Base-by-base conservation (phyloP, 257 asterid genomes). In the Solanum clarkiae region DNA sequence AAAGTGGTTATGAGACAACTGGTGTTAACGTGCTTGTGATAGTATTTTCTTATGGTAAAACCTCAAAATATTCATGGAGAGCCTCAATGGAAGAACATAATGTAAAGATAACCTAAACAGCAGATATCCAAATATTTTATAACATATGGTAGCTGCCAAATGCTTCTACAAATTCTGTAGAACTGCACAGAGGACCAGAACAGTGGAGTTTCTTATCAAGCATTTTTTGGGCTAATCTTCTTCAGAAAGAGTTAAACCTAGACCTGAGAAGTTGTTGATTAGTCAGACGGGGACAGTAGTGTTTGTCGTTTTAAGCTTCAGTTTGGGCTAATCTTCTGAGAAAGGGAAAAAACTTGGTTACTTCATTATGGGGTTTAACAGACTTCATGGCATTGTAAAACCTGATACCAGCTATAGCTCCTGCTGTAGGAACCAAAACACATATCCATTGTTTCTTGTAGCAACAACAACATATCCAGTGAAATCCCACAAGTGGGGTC, bases 391-490 rank as follows among this genome's bases (percentile, higher is more conserved):
- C 62, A 13, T 86, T 87, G 75, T 87, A 87, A 71, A 83, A 85
- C 90, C 91, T 87, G 12, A 85, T 88, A 36, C 91, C 91, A 7
- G 90, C 79, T 68, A 86, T 22, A 42, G 91, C 91, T 54, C 91
- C 91, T 59, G 69, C 80, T 71, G 42, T 74, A 26, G 91, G 91
- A 44, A 87, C 87, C 80, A 89, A n/a, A 4, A 89, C 26, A 63
- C 85, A 87, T 75, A 87, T 86, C 89, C 90, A 89, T 75, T 86
- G 9, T 53, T 87, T 86, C 60, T 18, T 71, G 80, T 86, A 89
- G 5, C 81, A 26, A n/a, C n/a, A n/a, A n/a, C n/a, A n/a, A n/a
- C n/a, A n/a, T n/a, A n/a, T n/a, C n/a, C n/a, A n/a, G n/a, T n/a
- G n/a, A n/a, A n/a, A n/a, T n/a, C n/a, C n/a, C n/a, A n/a, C n/a